Base-by-base conservation (phyloP, 176 grass and related monocot species). In the Phoenix dactylifera region DNA sequence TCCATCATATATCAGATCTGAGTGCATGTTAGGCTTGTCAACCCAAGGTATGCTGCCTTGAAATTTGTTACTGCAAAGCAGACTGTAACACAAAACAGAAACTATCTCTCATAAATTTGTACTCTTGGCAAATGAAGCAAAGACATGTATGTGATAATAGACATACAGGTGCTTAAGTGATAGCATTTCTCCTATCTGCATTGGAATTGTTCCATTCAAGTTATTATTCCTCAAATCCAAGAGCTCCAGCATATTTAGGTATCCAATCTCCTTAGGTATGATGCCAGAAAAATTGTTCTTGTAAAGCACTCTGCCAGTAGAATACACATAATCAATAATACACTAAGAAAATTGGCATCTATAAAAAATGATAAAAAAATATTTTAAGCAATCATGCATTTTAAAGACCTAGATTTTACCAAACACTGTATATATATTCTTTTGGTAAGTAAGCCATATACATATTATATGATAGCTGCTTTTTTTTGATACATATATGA, bases 131-230 rank as follows among this genome's bases (percentile, higher is more conserved):
- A 59, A 22, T 60, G 20, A 20, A 44, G 19, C 51, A 66, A 67
- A 29, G 0, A 56, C 72, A 62, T 17, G 72, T 17, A 58, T 68
- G 62, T 32, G 57, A 28, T 62, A 64, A 3, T 28, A 59, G 63
- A 77, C 93, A 74, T 75, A 98, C 93, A 98, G 69, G 66, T 88
- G 88, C 76, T 83, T 89, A 49, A 98, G 79, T 51, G 93, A 86
- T 62, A 64, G 67, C 79, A 98, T 92, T 82, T 83, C 76, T 81
- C 70, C 50, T 60, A 98, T 81, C 62, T 89, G 76, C 57, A 59
- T 67, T 64, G 94, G 94, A 86, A 92, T 86, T 79, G 78, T 62
- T 48, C 94, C 84, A 59, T 57, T 83, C 73, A 98, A 75, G 55
- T 71, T 82, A 61, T 98, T 98, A 51, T 88, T 77, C 18, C 94